A percentile compares a stretch with the other conserved stretches of the same genome.
These are phyloP conservation scores for Kokia cookei DNA, from an alignment of 441 rosid species.

Conservation along the genomic window DNA sequence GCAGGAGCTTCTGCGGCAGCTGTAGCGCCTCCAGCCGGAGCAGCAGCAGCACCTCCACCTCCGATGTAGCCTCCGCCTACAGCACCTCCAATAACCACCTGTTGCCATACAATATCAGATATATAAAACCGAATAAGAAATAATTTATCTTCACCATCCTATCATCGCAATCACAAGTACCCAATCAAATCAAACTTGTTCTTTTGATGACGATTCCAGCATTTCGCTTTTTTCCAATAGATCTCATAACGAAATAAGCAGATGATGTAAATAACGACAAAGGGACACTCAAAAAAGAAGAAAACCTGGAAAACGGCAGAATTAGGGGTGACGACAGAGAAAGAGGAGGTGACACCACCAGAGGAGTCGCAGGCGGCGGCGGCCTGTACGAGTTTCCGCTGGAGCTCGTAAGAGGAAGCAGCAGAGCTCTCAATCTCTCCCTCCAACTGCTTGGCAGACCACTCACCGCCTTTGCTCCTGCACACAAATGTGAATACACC, in stretches of 20 bases:
- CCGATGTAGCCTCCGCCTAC: slow-evolving; percentile 41
- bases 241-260: background rate
- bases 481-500: slow-evolving; percentile 89
- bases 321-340: background rate
- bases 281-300: no score
- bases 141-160: background rate
- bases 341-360: slow-evolving; percentile 74
- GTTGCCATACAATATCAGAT: background rate
- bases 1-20: slow-evolving; percentile 45
- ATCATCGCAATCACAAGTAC: background rate
- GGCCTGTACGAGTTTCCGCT: slow-evolving; percentile 62
- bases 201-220: background rate
- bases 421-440: slow-evolving; percentile 80
- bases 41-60: slow-evolving; percentile 36
- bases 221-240: background rate
- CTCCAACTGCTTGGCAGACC: slow-evolving; percentile 70
- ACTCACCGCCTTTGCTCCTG: slow-evolving; percentile 52
- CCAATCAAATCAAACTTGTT: background rate
- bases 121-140: background rate
- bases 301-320: slow-evolving; percentile 5
- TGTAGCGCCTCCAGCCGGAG: slow-evolving; percentile 29
- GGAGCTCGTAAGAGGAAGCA: slow-evolving; percentile 48
- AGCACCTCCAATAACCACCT: slow-evolving; percentile 60
- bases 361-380: slow-evolving; percentile 53
- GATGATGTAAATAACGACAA: background rate